Evolutionary conservation across 805 yeast species (phyloP), one percentile per base, ranked within the genome.

Genomic region (Debaryomyces hansenii): DNA sequence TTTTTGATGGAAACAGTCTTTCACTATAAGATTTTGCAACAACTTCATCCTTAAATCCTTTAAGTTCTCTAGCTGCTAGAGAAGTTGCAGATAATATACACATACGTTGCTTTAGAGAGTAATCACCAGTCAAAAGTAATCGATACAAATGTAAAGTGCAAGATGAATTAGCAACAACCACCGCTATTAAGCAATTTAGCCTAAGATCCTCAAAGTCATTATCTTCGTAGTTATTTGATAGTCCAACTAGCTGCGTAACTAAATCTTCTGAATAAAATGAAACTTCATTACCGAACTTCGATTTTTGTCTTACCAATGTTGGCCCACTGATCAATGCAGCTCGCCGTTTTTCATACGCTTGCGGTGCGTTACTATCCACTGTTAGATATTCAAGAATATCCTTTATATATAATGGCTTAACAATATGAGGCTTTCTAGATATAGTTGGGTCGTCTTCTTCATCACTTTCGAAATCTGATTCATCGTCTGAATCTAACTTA

Each of bases 21-120:
- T 56, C 55, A 10, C 54, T 50, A 20, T 49, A 67, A 4, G 77
- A 72, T 9, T 67, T 62, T 2, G 74, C 62, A n/a, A 73, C 74
- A 0, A 55, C 50, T 0, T 60, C 70, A 59, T 85, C 92, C 4
- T 75, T 72, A 27, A 72, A 62, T 0, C 90, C 92, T 37, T 85
- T 70, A 8, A 90, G 69, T 51, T 87, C 90, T 49, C 96, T 66
- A 0, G 90, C 89, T 2, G 87, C 79, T 20, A 90, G 66, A 0
- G 91, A 84, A 10, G 89, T 59, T 0, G 87, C 69, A 4, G 91
- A 80, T 15, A 94, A 63, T 7, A 91, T 71, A 24, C 79, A 67
- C 66, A 91, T 72, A 40, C 98, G 66, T 49, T 85, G 91, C 50
- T 87, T 94, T 15, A 94, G 62, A 0, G 96, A 89, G 50, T 85